phyloP scores from a whole-genome alignment of 2,329 filamentous ascomycete species.

The Diaporthe velutina region DNA sequence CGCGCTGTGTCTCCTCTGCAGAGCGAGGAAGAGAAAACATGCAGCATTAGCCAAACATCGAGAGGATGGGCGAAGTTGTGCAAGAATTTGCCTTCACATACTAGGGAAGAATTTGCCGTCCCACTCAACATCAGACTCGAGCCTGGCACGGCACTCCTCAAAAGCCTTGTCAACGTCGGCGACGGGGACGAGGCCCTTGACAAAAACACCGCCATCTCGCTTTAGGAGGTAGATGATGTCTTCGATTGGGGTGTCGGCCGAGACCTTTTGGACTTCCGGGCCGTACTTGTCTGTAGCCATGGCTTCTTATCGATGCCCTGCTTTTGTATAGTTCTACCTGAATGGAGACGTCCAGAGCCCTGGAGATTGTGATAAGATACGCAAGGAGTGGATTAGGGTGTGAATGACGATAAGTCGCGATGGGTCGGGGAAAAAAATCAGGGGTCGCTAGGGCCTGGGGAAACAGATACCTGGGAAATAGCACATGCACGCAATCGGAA shows the following conservation, averaged over 20 bases:
- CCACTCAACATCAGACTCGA: slow-evolving; percentile 21
- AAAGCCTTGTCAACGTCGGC: slow-evolving; percentile 16
- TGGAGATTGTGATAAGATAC: background rate
- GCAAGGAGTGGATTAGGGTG: background rate
- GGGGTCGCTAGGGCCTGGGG: background rate
- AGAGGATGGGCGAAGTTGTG: background rate
- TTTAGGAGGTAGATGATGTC: slow-evolving; percentile 13
- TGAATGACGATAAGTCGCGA: background rate
- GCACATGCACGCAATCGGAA: background rate
- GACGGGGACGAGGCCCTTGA: background rate
- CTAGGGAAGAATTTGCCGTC: background rate
- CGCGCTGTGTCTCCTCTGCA: slow-evolving; percentile 9
- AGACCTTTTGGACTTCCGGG: background rate
- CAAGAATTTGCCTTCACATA: background rate
- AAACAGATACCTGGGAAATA: background rate
- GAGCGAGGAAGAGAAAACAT: background rate
- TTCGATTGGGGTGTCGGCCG: background rate
- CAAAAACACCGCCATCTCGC: slow-evolving; percentile 8
- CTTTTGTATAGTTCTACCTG: background rate
- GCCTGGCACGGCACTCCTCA: slow-evolving; percentile 17
- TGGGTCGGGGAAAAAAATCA: background rate
- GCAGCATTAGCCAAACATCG: background rate
- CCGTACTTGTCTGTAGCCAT: slow-evolving; percentile 9
- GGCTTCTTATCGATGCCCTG: background rate
- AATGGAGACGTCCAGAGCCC: background rate